Evolutionary conservation across 202 grass and related monocot genomes (phyloP), one percentile per base, ranked within the genome.

Genomic region (Cymbopogon flexuosus): DNA sequence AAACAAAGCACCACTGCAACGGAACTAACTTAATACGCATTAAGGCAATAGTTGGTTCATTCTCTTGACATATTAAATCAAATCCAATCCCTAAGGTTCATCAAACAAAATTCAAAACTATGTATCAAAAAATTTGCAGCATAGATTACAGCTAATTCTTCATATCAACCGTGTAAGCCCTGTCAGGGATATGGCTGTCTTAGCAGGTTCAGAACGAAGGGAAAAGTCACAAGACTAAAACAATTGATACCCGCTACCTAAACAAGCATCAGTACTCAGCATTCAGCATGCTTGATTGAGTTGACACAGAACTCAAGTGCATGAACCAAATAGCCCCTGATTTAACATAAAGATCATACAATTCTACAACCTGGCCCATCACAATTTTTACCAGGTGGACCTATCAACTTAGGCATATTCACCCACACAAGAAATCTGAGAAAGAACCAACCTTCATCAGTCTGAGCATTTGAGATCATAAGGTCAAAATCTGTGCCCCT

Each of bases 401-500:
- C 58, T 84, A 64, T 31, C 29, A 81, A 47, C 70, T 71, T 72
- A 72, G 1, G 33, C 40, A 63, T 43, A 84, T 81, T 70, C 75
- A 76, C 23, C 51, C 13, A 72, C 16, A 84, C 47, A 81, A 72
- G 22, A 81, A 79, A 74, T 83, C 85, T 83, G 56, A 65, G 35
- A 87, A 90, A 87, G 77, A 88, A 93, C 81, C 78, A 89, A 99
- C 96, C 96, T 99, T 99, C 96, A 22, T 93, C 84, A 1, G 87
- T 93, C 78, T 99, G 96, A 23, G 92, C 96, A 85, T 99, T 99
- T 54, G 96, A 91, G 77, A 99, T 87, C 79, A 96, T 94, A 42
- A 99, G 83, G 85, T 99, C 96, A 24, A 96, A 99, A 89, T 99
- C 96, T 1, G 88, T 96, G 73, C 96, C 96, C 87, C 90, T 96